Base-by-base conservation (phyloP, 305 asterid species). In the Solanum aculeatissimum region DNA sequence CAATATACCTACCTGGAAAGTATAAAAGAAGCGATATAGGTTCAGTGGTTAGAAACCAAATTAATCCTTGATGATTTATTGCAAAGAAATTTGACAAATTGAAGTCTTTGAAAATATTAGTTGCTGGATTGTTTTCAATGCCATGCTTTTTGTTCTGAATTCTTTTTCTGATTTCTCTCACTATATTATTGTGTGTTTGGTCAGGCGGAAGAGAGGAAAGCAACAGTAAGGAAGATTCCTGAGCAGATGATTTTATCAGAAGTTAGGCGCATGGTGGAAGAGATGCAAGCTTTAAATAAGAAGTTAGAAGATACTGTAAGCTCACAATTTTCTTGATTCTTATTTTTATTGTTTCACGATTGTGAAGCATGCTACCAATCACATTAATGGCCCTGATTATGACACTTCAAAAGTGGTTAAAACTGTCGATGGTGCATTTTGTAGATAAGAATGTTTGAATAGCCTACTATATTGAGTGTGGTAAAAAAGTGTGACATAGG, bases 281-380 rank as follows among this genome's bases (percentile, higher is more conserved):
- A 96, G 32, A 95, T 96, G 98, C 94, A 94, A 84, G 81, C 93
- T 55, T 40, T 95, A 91, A 96, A 95, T 85, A 95, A 95, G 92
- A 93, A 91, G 91, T 87, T 96, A 32, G 98, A 96, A 42, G 97
- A 96, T 69, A 94, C 97, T 0, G 99, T 95, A 85, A 91, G 98
- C 88, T 82, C 84, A 5, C 21, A 25, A 47, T 81, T 29, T 62
- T 40, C 77, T 42, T 16, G 70, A 60, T 29, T 25, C 38, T 40
- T 45, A 60, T 63, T 47, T 42, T 42, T 60, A 7, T 0, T 40
- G 23, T 29, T 81, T 2, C 0, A 14, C 38, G 42, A 60, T 43
- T 71, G 19, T 42, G n/a, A 71, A n/a, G 2, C 32, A 71, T 74
- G 60, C 42, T 74, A 42, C 14, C 75, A 27, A 65, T 62, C 29